These are phyloP conservation scores for Trichoderma orchidacearum DNA, from an alignment of 495 filamentous ascomycete genomes.

Conservation along the genomic window DNA sequence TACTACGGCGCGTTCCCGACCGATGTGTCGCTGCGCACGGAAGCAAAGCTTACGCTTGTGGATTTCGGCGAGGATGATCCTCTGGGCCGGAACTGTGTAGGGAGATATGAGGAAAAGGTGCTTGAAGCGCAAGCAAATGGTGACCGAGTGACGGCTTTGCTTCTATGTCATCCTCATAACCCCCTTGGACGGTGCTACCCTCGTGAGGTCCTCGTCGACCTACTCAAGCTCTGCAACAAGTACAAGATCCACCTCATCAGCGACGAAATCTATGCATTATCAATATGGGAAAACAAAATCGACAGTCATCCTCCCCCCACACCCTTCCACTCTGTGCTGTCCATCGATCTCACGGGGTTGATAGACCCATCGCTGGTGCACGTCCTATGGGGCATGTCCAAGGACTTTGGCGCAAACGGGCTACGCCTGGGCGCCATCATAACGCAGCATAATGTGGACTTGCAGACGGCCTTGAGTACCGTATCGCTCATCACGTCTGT, in stretches of 20 bases:
- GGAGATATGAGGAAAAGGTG: slow-evolving; percentile 26
- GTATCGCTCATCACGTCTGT: slow-evolving; percentile 30
- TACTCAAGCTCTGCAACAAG: slow-evolving; percentile 10
- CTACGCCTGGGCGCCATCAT: slow-evolving; percentile 23
- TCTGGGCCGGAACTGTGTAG: slow-evolving; percentile 18
- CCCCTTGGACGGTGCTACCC: slow-evolving; percentile 15
- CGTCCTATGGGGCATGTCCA: slow-evolving; percentile 26
- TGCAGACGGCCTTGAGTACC: slow-evolving; percentile 15
- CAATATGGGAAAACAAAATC: slow-evolving; percentile 9
- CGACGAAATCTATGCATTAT: slow-evolving; percentile 20
- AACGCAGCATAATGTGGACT: slow-evolving; percentile 6
- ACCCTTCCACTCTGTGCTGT: slow-evolving; percentile 21
- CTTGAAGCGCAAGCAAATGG: slow-evolving; percentile 7
- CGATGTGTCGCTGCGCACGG: slow-evolving; percentile 8
- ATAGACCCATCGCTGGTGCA: slow-evolving; percentile 26
- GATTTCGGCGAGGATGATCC: slow-evolving; percentile 24
- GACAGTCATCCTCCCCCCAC: not conserved
- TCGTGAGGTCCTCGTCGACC: not conserved
- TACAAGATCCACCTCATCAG: slow-evolving; percentile 17
- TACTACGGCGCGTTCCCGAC: slow-evolving; percentile 10
- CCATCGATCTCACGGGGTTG: slow-evolving; percentile 12
- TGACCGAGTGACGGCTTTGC: slow-evolving; percentile 21
- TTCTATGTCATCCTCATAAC: slow-evolving; percentile 29
- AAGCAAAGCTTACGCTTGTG: slow-evolving; percentile 18
- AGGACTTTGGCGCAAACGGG: slow-evolving; percentile 30